Percentiles rank a stretch among this genome's conserved stretches.
phyloP scores from a whole-genome alignment of 805 yeast species.

The Candida lessepsii region DNA sequence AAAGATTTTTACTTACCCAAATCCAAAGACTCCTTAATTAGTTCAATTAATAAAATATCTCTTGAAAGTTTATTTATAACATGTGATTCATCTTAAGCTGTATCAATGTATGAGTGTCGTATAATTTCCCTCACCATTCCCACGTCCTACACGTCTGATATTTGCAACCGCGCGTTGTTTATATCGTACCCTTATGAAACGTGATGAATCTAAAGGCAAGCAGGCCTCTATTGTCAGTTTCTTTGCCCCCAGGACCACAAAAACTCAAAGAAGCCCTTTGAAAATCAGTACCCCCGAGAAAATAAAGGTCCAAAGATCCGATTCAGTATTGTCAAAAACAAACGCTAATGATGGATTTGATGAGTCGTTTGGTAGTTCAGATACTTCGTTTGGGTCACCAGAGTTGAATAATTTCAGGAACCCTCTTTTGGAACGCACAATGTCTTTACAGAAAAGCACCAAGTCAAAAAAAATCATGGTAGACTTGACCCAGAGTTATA shows the following conservation, averaged over 20 bases:
- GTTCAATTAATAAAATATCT: no score
- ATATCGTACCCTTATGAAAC: constrained; percentile 1
- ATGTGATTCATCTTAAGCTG: no score
- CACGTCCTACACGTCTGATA: neutral
- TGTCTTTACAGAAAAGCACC: neutral
- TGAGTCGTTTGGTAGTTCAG: constrained; percentile 26
- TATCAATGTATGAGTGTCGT: no score
- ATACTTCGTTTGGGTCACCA: constrained; percentile 37
- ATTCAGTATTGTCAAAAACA: constrained; percentile 22
- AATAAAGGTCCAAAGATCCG: constrained; percentile 15
- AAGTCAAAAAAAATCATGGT: constrained; percentile 3
- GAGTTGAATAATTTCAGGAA: constrained; percentile 38
- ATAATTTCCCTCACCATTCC: no score
- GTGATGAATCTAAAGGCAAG: constrained; percentile 8
- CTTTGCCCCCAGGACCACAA: constrained; percentile 16
- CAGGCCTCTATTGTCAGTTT: constrained; percentile 32
- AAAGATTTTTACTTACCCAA: no score
- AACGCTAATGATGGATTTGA: constrained; percentile 25
- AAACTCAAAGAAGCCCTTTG: neutral
- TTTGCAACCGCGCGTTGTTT: constrained; percentile 7
- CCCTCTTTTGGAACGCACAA: constrained; percentile 21
- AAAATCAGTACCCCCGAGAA: constrained; percentile 13
- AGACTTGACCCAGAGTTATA: constrained; percentile 4
- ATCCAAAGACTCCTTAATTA: no score
- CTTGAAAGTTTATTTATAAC: no score